Percentiles rank a stretch among this genome's conserved stretches.
Conservation (phyloP, 225 moss, liverwort and hornwort species). For the Pseudisothecium myosuroides region DNA sequence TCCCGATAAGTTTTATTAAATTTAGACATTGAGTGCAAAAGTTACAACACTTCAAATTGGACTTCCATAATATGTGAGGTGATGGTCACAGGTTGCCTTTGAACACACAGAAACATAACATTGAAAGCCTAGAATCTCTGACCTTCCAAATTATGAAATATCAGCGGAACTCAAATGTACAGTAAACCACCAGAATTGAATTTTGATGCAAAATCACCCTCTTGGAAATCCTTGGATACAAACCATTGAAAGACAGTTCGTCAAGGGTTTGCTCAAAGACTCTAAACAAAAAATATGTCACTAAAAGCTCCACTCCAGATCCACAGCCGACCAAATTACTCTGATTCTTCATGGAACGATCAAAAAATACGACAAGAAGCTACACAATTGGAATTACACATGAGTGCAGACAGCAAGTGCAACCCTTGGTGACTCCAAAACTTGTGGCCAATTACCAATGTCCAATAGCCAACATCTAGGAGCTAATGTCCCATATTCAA, state of each 20-base stretch:
- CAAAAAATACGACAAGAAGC: not conserved
- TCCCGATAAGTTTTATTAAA: too few species aligned
- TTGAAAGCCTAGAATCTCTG: too few species aligned
- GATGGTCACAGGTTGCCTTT: too few species aligned
- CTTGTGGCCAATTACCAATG: not conserved
- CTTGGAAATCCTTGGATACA: not conserved
- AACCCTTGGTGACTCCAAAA: not conserved
- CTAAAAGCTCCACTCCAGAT: not conserved
- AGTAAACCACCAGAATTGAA: not conserved
- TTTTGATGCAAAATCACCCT: not conserved
- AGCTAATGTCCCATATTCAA: not conserved
- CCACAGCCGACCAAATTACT: not conserved
- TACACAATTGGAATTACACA: not conserved
- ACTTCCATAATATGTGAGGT: too few species aligned
- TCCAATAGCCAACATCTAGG: not conserved
- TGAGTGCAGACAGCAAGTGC: not conserved
- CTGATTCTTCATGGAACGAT: not conserved
- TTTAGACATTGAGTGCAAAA: too few species aligned
- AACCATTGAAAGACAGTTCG: not conserved
- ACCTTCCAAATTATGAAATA: too few species aligned
- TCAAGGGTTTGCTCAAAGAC: not conserved
- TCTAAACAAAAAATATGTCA: not conserved
- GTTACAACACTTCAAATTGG: too few species aligned
- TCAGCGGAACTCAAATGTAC: not conserved
- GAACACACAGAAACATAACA: too few species aligned